These are phyloP conservation scores for Populus nigra DNA, from an alignment of 345 rosid genomes.

Conservation along the genomic window DNA sequence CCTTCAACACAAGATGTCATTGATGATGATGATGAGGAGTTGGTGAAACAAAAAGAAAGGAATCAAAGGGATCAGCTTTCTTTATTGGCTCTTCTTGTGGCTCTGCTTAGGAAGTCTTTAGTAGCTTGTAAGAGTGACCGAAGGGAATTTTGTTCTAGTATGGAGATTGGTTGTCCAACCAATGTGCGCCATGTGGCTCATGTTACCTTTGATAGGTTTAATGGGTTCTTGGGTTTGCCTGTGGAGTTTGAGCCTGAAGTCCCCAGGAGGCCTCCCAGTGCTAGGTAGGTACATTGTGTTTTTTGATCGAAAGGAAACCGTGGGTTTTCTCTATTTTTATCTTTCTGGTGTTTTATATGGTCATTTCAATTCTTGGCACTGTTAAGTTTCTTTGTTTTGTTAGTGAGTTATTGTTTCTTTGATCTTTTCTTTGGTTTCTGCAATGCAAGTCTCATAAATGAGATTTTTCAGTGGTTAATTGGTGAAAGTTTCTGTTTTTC, in stretches of 20 bases:
- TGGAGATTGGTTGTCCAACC: slow-evolving; percentile 36
- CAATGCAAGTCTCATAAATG: slow-evolving; percentile 2
- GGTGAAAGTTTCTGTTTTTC: not conserved
- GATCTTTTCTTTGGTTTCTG: not conserved
- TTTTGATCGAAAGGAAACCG: not conserved
- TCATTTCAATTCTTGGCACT: not conserved
- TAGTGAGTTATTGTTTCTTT: not conserved
- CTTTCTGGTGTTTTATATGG: not conserved
- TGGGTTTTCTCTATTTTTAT: not conserved
- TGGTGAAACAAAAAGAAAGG: slow-evolving; percentile 10
- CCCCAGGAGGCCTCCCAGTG: slow-evolving; percentile 33
- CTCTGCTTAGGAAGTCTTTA: slow-evolving; percentile 28
- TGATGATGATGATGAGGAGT: slow-evolving; percentile 17
- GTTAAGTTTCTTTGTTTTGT: not conserved
- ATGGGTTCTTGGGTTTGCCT: slow-evolving; percentile 37
- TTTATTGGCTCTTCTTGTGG: slow-evolving; percentile 27
- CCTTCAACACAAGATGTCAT: slow-evolving; percentile 20
- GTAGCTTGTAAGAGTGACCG: slow-evolving; percentile 26
- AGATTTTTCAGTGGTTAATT: not conserved
- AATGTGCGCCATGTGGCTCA: slow-evolving; percentile 37
- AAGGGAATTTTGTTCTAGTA: slow-evolving; percentile 26
- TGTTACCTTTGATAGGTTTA: slow-evolving; percentile 36
- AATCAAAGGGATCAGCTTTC: slow-evolving; percentile 27
- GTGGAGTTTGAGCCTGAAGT: slow-evolving; percentile 40
- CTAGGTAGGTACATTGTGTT: slow-evolving; percentile 27